Percentiles rank a stretch among this genome's conserved stretches.
phyloP scores from a whole-genome alignment of 2,329 filamentous ascomycete genomes.

The Alternaria arbusti region DNA sequence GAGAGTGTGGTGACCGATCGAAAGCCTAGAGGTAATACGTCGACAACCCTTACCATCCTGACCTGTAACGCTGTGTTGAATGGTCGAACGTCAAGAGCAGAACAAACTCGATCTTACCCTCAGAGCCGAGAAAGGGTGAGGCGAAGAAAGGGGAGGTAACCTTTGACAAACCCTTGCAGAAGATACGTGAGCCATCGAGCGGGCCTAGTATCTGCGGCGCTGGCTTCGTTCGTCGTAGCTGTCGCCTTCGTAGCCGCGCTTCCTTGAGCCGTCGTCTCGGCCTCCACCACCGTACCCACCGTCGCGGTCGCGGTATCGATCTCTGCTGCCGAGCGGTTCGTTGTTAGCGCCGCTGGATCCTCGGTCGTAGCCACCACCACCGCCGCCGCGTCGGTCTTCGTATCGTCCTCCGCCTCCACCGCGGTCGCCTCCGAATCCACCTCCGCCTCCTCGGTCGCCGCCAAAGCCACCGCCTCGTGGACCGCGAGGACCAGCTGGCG shows the following conservation, averaged over 20 bases:
- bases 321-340: constrained; percentile 74
- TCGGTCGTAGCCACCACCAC: constrained; percentile 31
- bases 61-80: constrained; percentile 20
- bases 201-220: constrained; percentile 64
- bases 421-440: constrained; percentile 31
- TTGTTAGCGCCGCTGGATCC: constrained; percentile 77
- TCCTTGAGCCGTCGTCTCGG: constrained; percentile 52
- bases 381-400: constrained; percentile 25
- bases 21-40: background rate
- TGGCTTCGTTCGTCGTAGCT: constrained; percentile 76
- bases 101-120: constrained; percentile 43
- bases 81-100: constrained; percentile 23
- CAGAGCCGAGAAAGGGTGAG: constrained; percentile 40
- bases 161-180: constrained; percentile 47
- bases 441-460: constrained; percentile 42
- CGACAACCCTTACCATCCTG: constrained; percentile 35
- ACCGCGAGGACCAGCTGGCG: constrained; percentile 56
- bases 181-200: constrained; percentile 23
- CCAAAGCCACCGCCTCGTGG: constrained; percentile 49
- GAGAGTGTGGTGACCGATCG: background rate
- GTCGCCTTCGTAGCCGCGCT: constrained; percentile 69
- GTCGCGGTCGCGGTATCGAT: constrained; percentile 53
- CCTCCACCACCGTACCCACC: constrained; percentile 25
- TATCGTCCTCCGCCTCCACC: constrained; percentile 29
- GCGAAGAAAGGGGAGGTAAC: constrained; percentile 44